Percentiles rank a stretch among this genome's conserved stretches.
Conservation (phyloP, 139 green algal species). For the Mesostigma viride region DNA sequence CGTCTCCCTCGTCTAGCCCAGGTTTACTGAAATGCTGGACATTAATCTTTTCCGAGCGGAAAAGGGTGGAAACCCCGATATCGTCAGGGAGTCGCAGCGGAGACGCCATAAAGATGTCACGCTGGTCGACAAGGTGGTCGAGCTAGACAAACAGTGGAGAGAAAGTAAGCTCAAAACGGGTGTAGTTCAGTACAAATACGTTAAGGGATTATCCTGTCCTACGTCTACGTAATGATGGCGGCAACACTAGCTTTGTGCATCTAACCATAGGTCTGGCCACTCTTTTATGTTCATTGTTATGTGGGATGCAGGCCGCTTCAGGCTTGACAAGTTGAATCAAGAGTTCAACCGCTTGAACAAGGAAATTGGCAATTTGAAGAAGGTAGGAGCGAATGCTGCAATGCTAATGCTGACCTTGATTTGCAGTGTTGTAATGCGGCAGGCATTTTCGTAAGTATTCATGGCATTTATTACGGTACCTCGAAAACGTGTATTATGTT, state of each 20-base stretch:
- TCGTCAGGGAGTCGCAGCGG: constrained; percentile 82
- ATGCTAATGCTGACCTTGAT: too few species aligned
- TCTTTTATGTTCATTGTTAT: background rate
- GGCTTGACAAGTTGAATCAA: constrained; percentile 71
- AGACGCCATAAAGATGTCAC: constrained; percentile 66
- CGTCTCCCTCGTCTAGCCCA: too few species aligned
- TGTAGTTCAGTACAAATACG: too few species aligned
- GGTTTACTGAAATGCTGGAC: too few species aligned
- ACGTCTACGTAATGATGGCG: too few species aligned
- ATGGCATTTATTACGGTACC: too few species aligned
- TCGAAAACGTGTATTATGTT: too few species aligned
- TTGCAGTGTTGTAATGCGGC: too few species aligned
- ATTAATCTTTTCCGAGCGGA: constrained; percentile 92
- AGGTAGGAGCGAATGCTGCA: constrained; percentile 9
- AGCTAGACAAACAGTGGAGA: constrained; percentile 78
- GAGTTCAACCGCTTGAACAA: constrained; percentile 90
- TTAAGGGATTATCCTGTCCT: too few species aligned
- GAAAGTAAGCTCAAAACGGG: too few species aligned
- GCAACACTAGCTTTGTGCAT: too few species aligned
- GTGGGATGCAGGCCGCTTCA: constrained; percentile 30
- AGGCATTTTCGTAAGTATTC: too few species aligned
- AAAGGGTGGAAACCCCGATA: constrained; percentile 86
- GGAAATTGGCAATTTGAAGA: constrained; percentile 39
- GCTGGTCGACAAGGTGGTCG: constrained; percentile 83
- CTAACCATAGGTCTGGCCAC: background rate